These are phyloP conservation scores for Termitomyces sp. DNA, from an alignment of 768 basidiomycete species.

Conservation along the genomic window DNA sequence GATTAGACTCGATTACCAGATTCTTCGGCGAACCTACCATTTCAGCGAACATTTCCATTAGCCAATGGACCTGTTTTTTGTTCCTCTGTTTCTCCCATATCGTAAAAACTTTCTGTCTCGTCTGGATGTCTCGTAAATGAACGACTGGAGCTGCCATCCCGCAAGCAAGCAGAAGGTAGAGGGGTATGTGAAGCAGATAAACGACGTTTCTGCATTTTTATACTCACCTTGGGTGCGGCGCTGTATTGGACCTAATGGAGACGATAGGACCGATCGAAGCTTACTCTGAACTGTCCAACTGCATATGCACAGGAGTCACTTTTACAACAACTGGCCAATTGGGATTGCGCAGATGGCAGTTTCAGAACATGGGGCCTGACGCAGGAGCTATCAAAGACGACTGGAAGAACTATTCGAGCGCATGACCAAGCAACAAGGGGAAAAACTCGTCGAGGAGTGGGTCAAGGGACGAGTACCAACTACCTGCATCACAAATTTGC, in stretches of 20 bases:
- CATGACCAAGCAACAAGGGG: background rate
- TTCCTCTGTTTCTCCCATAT: slow-evolving; percentile 48
- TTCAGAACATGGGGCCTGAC: background rate
- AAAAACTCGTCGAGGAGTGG: background rate
- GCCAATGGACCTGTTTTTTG: slow-evolving; percentile 38
- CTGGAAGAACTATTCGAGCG: background rate
- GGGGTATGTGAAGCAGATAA: slow-evolving; percentile 1
- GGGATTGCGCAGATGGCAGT: background rate
- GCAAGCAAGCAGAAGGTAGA: background rate
- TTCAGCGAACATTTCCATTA: slow-evolving; percentile 54
- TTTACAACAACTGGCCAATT: background rate
- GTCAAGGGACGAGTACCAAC: background rate
- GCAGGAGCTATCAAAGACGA: background rate
- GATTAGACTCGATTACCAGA: background rate
- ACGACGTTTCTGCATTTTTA: background rate
- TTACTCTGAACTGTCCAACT: slow-evolving; percentile 7
- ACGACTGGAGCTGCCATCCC: slow-evolving; percentile 22
- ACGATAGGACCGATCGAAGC: slow-evolving; percentile 4
- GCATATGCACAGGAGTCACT: background rate
- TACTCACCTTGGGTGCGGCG: slow-evolving; percentile 3
- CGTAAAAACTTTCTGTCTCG: slow-evolving; percentile 31
- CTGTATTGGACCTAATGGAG: background rate
- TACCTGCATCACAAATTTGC: background rate
- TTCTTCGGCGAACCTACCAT: background rate
- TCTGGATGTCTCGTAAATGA: slow-evolving; percentile 36